Percentiles rank a stretch among this genome's conserved stretches.
Evolutionary conservation across 768 basidiomycete genomes (phyloP).

Genomic region (Myochromella boudieri): DNA sequence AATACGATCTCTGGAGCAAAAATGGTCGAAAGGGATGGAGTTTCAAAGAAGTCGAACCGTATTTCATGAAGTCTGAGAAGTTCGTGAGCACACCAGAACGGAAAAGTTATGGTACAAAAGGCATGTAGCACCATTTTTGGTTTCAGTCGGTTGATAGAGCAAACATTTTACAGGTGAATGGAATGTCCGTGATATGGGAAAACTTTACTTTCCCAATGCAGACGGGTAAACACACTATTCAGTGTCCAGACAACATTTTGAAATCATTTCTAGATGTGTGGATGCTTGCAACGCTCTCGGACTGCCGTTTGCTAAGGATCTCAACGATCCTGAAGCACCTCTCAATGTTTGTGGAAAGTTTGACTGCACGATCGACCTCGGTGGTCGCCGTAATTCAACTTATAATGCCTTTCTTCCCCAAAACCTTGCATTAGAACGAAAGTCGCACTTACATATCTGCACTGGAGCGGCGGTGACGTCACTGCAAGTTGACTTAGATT

Average conservation of each 20-base stretch:
- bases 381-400: conserved; percentile 14
- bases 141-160: not conserved
- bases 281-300: conserved; percentile 15
- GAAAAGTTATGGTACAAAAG: conserved; percentile 3
- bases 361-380: conserved; percentile 15
- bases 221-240: not conserved
- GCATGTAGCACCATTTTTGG: not conserved
- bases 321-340: conserved; percentile 17
- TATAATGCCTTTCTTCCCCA: conserved; percentile 22
- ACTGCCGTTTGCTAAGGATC: conserved; percentile 12
- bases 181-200: conserved; percentile 7
- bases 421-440: not conserved
- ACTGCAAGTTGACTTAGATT: not conserved
- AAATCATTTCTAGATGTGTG: conserved; percentile 7
- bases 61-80: conserved; percentile 24
- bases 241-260: not conserved
- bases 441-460: conserved; percentile 14
- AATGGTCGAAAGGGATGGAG: conserved; percentile 23
- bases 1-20: conserved; percentile 25
- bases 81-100: not conserved
- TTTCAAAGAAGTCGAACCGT: conserved; percentile 22
- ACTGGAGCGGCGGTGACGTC: conserved; percentile 6
- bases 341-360: conserved; percentile 9
- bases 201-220: conserved; percentile 7
- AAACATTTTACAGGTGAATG: conserved; percentile 4